Conservation (phyloP, 148 eudicot species). For the Limonium bicolor region DNA sequence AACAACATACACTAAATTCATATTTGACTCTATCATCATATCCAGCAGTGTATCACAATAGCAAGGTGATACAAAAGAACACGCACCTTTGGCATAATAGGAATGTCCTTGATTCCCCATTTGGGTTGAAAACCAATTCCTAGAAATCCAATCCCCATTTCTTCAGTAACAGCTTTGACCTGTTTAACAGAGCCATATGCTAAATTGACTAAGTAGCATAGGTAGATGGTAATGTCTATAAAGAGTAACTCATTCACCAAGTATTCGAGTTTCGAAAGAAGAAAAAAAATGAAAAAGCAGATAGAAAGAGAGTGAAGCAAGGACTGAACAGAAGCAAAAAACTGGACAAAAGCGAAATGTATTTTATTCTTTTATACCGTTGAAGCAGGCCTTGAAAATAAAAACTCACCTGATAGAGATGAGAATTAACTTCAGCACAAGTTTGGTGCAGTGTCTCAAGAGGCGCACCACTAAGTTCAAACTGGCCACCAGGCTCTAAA, state of each 20-base stretch:
- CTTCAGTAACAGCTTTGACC: constrained; percentile 99
- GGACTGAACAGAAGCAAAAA: no score
- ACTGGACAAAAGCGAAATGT: no score
- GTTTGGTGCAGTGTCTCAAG: constrained; percentile 97
- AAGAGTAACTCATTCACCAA: no score
- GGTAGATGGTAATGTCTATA: no score
- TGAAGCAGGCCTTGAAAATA: neutral
- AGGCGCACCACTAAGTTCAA: constrained; percentile 99
- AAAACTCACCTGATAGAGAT: constrained; percentile 74
- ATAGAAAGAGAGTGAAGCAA: no score
- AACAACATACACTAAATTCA: no score
- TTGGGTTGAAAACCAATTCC: constrained; percentile 97
- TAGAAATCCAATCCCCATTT: constrained; percentile 95
- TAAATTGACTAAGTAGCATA: no score
- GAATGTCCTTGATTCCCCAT: constrained; percentile 74
- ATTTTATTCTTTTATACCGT: no score
- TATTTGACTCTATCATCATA: no score
- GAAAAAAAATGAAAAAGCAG: no score
- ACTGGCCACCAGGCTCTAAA: constrained; percentile 95
- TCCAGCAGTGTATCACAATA: no score
- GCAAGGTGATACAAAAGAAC: neutral
- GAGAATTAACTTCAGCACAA: constrained; percentile 93
- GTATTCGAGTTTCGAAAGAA: no score
- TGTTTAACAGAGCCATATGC: constrained; percentile 14
- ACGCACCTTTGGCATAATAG: constrained; percentile 92